Evolutionary conservation across 2,329 filamentous ascomycete genomes (phyloP), one percentile per base, ranked within the genome.

Genomic region (Clarireedia paspali): DNA sequence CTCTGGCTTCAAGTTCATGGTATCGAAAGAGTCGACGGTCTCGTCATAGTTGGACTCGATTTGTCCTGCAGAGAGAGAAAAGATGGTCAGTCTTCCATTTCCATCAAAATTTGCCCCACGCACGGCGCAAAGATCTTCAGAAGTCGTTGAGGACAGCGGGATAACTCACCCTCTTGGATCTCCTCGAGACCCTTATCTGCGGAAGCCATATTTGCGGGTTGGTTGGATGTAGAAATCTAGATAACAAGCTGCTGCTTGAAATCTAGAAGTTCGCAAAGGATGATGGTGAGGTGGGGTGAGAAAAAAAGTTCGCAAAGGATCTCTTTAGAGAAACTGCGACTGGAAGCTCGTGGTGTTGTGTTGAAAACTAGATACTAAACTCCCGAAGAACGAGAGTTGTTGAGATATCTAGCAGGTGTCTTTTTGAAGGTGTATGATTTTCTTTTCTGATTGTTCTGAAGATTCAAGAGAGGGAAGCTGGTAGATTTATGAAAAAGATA

Each of bases 41-140:
- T 97, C 91, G 84, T 99, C 94, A 81, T 97, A 99, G 89, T 99
- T 99, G 74, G 91, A 96, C 84, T 99, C 95, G 83, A 99, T 99
- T 81, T 95, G 91, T 78, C 87, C 92, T 96, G 74, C 70, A 38
- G 40, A 50, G 51, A 58, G 60, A 58, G 51, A 56, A 40, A 55
- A 61, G n/a, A 20, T 23, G 39, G 27, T 55, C 7, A 55, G 53
- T 44, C 9, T 27, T 24, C 5, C 6, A 24, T 36, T n/a, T 4
- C 36, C 24, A 44, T 26, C 27, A 23, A n/a, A 20, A 24, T 44
- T 44, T 50, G 5, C 6, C 9, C 27, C 26, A 17, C 26, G 23
- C 46, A 17, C 9, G 15, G 17, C 27, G 46, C 53, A 30, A 55
- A 27, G 15, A 10, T 9, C 17, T 15, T 9, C 5, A 49, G 20